Evolutionary conservation across 768 basidiomycete genomes (phyloP).

Genomic region (Tulasnella sp.): DNA sequence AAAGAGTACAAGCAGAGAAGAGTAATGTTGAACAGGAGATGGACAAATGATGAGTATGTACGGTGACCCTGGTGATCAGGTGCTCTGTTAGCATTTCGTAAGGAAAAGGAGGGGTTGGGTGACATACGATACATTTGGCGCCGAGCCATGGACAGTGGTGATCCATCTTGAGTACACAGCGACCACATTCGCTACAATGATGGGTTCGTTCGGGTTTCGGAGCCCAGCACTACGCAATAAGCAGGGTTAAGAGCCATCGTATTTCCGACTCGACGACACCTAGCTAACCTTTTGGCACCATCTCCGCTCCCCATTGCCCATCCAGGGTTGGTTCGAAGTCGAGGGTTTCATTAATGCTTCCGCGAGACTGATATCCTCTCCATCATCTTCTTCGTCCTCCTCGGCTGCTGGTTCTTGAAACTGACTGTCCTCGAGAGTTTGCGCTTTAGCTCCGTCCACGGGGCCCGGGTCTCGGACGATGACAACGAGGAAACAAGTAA

Average conservation of each 20-base stretch:
- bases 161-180: slow-evolving; percentile 84
- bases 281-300: slow-evolving; percentile 30
- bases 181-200: slow-evolving; percentile 69
- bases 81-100: background rate
- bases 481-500: slow-evolving; percentile 70
- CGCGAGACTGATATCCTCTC: no score
- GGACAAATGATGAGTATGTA: slow-evolving; percentile 79
- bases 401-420: no score
- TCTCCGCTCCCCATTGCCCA: slow-evolving; percentile 29
- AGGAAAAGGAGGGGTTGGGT: background rate
- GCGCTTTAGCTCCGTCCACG: no score
- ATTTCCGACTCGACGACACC: slow-evolving; percentile 36
- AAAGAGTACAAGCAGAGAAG: slow-evolving; percentile 61
- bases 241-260: slow-evolving; percentile 30
- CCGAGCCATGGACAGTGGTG: slow-evolving; percentile 88
- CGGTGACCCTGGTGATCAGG: slow-evolving; percentile 58
- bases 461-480: slow-evolving; percentile 20
- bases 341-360: no score
- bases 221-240: slow-evolving; percentile 64
- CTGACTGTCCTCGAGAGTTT: no score
- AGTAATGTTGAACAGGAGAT: slow-evolving; percentile 65
- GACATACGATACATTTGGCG: slow-evolving; percentile 66
- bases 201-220: slow-evolving; percentile 78
- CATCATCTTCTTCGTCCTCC: slow-evolving; percentile 15
- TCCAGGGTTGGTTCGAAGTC: slow-evolving; percentile 30